Evolutionary conservation across 257 asterid genomes (phyloP).

Genomic region (Scutellaria minor): DNA sequence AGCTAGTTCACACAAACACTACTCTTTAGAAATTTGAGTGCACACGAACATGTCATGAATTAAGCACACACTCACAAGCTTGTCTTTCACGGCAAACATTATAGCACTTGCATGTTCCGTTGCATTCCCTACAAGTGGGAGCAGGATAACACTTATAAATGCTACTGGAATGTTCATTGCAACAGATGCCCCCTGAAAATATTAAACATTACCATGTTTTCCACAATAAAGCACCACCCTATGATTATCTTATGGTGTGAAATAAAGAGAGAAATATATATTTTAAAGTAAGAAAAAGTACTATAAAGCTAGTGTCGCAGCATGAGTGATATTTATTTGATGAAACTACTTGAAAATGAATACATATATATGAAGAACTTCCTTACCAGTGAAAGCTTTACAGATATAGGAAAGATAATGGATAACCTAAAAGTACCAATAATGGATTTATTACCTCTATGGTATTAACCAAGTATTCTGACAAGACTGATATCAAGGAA

Average conservation of each 20-base stretch:
- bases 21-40: slow-evolving; percentile 24
- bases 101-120: slow-evolving; percentile 91
- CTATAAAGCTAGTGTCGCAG: background rate
- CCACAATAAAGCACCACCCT: background rate
- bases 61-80: slow-evolving; percentile 59
- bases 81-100: slow-evolving; percentile 88
- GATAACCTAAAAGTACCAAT: background rate
- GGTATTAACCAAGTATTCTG: slow-evolving; percentile 75
- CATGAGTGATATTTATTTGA: too few species aligned
- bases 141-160: slow-evolving; percentile 81
- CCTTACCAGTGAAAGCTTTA: background rate
- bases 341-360: too few species aligned
- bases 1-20: too few species aligned
- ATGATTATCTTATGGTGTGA: background rate
- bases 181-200: slow-evolving; percentile 77
- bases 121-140: slow-evolving; percentile 89
- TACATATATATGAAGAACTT: too few species aligned
- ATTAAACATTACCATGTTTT: background rate
- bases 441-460: slow-evolving; percentile 57
- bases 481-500: slow-evolving; percentile 61
- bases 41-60: slow-evolving; percentile 16
- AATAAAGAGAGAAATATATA: background rate
- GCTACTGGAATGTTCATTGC: slow-evolving; percentile 79
- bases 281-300: too few species aligned
- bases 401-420: background rate